A percentile compares a stretch with the other conserved stretches of the same genome.
Evolutionary conservation across 495 filamentous ascomycete genomes (phyloP).

Genomic region (Patellaria atrata): DNA sequence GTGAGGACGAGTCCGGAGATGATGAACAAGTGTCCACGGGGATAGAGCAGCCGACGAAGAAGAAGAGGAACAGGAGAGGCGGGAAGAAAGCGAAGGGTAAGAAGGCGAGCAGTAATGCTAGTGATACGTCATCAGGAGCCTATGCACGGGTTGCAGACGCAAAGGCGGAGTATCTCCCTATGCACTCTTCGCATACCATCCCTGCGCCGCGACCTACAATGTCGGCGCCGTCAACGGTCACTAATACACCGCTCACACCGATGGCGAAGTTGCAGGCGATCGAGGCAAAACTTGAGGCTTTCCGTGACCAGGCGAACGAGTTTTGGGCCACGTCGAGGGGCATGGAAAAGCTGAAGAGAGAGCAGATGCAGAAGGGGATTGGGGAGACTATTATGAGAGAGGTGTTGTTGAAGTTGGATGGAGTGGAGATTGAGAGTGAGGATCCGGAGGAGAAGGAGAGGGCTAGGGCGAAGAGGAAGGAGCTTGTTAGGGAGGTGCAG

Average conservation of each 20-base stretch:
- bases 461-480: conserved; percentile 14
- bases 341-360: conserved; percentile 50
- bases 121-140: conserved; percentile 19
- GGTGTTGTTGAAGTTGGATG: conserved; percentile 46
- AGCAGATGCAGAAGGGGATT: conserved; percentile 65
- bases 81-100: conserved; percentile 17
- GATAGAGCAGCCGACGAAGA: conserved; percentile 14
- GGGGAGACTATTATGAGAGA: conserved; percentile 75
- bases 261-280: conserved; percentile 62
- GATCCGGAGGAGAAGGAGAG: conserved; percentile 4
- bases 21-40: conserved; percentile 3
- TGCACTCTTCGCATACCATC: conserved; percentile 23
- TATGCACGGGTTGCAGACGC: conserved; percentile 15
- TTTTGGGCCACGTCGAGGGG: conserved; percentile 58
- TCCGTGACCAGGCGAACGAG: conserved; percentile 50
- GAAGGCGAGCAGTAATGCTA: conserved; percentile 1
- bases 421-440: conserved; percentile 17
- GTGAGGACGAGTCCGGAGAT: conserved; percentile 13
- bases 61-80: conserved; percentile 10
- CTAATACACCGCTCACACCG: conserved; percentile 35
- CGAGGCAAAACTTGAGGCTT: conserved; percentile 45
- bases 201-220: conserved; percentile 30
- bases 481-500: conserved; percentile 19
- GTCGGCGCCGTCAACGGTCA: conserved; percentile 17
- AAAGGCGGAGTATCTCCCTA: conserved; percentile 10